Evolutionary conservation across 441 rosid species (phyloP), one percentile per base, ranked within the genome.

Genomic region (Breynia disticha): DNA sequence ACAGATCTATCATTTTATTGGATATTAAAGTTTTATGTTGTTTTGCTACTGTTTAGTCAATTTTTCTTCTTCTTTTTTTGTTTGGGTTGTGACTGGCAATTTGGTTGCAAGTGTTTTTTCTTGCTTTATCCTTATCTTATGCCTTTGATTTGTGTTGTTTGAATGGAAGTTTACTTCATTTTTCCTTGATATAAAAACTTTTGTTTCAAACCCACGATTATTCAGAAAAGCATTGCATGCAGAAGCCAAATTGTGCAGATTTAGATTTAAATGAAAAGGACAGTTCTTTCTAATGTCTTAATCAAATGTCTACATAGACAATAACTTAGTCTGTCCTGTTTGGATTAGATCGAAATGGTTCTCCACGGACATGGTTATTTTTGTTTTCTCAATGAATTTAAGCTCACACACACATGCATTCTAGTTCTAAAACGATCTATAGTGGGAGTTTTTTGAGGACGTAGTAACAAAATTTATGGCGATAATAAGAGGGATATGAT

Each of bases 31-130:
- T n/a, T 19, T 11, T 52, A 3, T 60, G 67, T 63, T 69, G 63
- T 70, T 61, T 63, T 66, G 35, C 63, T 35, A 46, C 24, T 60
- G 76, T 63, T 55, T 48, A 65, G 80, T 70, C 73, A 44, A 67
- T 72, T 72, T 47, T 50, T 41, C 37, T 19, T 35, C 16, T 28
- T 28, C 15, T n/a, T n/a, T 13, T 50, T 48, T 39, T 9, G 3
- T 21, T 42, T n/a, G 24, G 15, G 19, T 50, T 19, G 16, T 60
- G 54, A 49, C 48, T 44, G 46, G 48, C 54, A 55, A 48, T 21
- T 5, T 7, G 3, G 13, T 24, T 49, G 3, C 32, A 15, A 18
- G n/a, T n/a, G n/a, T n/a, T n/a, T n/a, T n/a, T n/a, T n/a, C n/a
- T n/a, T n/a, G 0, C 16, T 16, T 21, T 4, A 16, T 63, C 50